Conservation (phyloP, 2,329 filamentous ascomycete species). For the Epichloe scottii region DNA sequence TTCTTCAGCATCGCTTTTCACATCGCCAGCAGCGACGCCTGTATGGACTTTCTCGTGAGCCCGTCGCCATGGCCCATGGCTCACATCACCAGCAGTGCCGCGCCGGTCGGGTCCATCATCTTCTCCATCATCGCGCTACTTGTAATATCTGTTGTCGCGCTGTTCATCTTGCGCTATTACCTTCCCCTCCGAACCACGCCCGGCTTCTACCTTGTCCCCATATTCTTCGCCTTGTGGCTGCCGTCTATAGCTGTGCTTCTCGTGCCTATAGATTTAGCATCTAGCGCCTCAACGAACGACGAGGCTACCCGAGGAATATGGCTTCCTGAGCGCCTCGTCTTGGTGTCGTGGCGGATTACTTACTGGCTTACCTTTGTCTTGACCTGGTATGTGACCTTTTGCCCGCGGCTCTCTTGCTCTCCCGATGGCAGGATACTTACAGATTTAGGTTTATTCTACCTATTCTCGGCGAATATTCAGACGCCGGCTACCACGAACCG, state of each 20-base stretch:
- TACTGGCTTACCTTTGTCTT: slow-evolving; percentile 96
- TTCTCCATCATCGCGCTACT: slow-evolving; percentile 65
- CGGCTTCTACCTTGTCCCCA: slow-evolving; percentile 76
- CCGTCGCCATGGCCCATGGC: slow-evolving; percentile 39
- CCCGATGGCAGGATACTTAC: neutral
- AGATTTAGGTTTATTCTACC: slow-evolving; percentile 68
- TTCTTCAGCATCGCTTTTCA: neutral
- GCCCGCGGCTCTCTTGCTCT: neutral
- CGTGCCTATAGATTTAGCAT: slow-evolving; percentile 91
- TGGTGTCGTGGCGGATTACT: slow-evolving; percentile 86
- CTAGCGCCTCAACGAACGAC: slow-evolving; percentile 62
- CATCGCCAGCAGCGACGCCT: neutral
- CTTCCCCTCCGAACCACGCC: slow-evolving; percentile 84
- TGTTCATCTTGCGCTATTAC: slow-evolving; percentile 80
- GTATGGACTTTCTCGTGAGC: slow-evolving; percentile 17
- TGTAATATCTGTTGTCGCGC: slow-evolving; percentile 60
- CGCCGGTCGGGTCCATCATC: slow-evolving; percentile 64
- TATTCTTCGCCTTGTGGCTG: slow-evolving; percentile 91
- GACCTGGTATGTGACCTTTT: slow-evolving; percentile 56
- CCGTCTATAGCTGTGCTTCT: slow-evolving; percentile 84
- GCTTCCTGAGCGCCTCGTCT: slow-evolving; percentile 64
- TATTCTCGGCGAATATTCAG: slow-evolving; percentile 85
- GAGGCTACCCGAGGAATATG: slow-evolving; percentile 68
- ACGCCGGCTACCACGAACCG: slow-evolving; percentile 83
- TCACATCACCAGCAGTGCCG: slow-evolving; percentile 38